Percentiles rank a stretch among this genome's conserved stretches.
Evolutionary conservation across 495 filamentous ascomycete species (phyloP).

Genomic region (Daldinia vernicosa): DNA sequence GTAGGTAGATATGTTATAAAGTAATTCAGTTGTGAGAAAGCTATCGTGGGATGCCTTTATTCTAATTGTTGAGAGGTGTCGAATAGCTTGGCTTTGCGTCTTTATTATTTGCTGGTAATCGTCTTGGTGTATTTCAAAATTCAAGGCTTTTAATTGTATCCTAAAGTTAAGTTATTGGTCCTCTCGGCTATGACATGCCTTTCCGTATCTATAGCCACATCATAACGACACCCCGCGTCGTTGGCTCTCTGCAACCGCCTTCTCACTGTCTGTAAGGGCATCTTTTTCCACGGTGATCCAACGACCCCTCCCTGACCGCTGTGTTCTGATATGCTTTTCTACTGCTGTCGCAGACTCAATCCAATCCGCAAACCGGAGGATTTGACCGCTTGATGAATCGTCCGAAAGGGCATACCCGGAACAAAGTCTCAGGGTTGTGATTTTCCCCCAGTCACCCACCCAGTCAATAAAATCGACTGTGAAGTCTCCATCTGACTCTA

Average conservation of each 20-base stretch:
- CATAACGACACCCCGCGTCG: background rate
- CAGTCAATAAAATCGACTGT: constrained; percentile 52
- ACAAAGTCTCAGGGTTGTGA: constrained; percentile 48
- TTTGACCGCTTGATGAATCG: constrained; percentile 32
- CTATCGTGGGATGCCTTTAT: background rate
- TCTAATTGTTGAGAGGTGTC: background rate
- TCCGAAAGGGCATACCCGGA: constrained; percentile 47
- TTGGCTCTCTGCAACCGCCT: constrained; percentile 15
- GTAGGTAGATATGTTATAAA: background rate
- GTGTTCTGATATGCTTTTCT: constrained; percentile 50
- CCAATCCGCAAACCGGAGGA: constrained; percentile 43
- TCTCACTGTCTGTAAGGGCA: constrained; percentile 29
- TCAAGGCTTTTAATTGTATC: no score
- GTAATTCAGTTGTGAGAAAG: background rate
- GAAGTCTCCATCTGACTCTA: constrained; percentile 42
- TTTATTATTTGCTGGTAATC: background rate
- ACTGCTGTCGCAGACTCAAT: constrained; percentile 45
- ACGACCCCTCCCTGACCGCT: constrained; percentile 49
- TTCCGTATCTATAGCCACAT: background rate
- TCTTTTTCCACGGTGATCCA: constrained; percentile 54
- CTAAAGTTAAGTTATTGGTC: no score
- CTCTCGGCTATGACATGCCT: background rate
- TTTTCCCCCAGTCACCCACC: constrained; percentile 57
- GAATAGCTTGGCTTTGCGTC: background rate
- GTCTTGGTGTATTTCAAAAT: background rate